Evolutionary conservation across 139 green algal species (phyloP).

Genomic region (Zygnema cylindricum): DNA sequence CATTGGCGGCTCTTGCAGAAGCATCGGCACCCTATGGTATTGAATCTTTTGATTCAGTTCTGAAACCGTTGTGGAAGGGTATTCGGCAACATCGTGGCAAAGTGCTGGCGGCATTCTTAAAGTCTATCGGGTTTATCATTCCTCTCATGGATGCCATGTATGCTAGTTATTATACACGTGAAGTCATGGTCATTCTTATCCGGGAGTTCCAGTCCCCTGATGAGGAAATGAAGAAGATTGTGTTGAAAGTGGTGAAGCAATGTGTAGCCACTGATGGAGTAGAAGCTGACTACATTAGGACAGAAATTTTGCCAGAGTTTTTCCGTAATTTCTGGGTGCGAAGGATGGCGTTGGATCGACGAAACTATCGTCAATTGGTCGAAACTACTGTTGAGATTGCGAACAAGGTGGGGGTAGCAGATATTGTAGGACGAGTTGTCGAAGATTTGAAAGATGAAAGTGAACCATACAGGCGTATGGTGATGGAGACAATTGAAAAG

Average conservation of each 20-base stretch:
- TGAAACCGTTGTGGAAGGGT: conserved; percentile 98
- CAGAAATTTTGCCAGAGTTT: conserved; percentile 94
- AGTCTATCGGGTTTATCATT: conserved; percentile 96
- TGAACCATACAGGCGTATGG: conserved; percentile 96
- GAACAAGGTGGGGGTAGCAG: conserved; percentile 79
- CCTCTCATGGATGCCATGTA: conserved; percentile 98
- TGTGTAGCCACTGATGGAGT: conserved; percentile 96
- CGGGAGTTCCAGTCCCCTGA: conserved; percentile 97
- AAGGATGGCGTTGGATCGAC: conserved; percentile 94
- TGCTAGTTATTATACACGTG: conserved; percentile 94
- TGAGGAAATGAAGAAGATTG: conserved; percentile 99
- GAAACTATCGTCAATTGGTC: conserved; percentile 77
- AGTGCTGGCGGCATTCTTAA: conserved; percentile 73
- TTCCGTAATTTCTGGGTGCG: conserved; percentile 98
- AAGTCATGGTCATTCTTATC: conserved; percentile 97
- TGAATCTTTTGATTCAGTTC: conserved; percentile 97
- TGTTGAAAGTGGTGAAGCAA: conserved; percentile 99
- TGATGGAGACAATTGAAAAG: conserved; percentile 96
- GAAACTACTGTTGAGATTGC: conserved; percentile 95
- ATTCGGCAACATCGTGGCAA: conserved; percentile 92
- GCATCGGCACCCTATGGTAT: conserved; percentile 95
- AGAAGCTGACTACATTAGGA: conserved; percentile 89
- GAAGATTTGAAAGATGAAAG: conserved; percentile 99
- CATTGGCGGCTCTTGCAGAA: conserved; percentile 94
- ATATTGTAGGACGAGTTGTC: conserved; percentile 92